A percentile compares a stretch with the other conserved stretches of the same genome.
These are phyloP conservation scores for Raphanus sativus DNA, from an alignment of 345 rosid genomes.

Conservation along the genomic window DNA sequence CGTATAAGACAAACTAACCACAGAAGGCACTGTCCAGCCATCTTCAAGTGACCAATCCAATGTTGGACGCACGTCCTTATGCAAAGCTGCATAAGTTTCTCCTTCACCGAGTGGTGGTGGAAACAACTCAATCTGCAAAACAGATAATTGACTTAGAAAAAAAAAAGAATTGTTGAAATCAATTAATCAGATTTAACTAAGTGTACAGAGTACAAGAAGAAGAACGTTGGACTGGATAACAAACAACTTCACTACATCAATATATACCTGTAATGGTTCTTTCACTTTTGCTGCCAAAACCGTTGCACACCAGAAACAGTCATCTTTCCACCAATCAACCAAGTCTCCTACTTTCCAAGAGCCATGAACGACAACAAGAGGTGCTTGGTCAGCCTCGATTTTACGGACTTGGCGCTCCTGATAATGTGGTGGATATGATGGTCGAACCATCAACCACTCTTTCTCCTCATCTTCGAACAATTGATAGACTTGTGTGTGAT, in stretches of 20 bases:
- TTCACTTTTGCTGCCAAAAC: neutral
- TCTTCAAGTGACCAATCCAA: slow-evolving; percentile 28
- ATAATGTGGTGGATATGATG: slow-evolving; percentile 18
- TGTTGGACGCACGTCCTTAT: slow-evolving; percentile 24
- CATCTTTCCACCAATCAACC: slow-evolving; percentile 26
- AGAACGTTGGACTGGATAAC: neutral
- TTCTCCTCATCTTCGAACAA: neutral
- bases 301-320: slow-evolving; percentile 17
- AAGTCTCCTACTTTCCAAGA: slow-evolving; percentile 31
- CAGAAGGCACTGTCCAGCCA: slow-evolving; percentile 32
- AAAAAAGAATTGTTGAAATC: neutral
- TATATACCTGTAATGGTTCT: neutral
- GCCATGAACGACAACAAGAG: slow-evolving; percentile 9
- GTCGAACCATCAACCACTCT: slow-evolving; percentile 21
- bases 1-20: slow-evolving; percentile 9
- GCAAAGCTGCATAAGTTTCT: neutral
- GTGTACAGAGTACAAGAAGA: neutral
- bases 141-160: neutral
- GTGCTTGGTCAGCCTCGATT: neutral
- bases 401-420: neutral
- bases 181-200: neutral
- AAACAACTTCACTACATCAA: neutral
- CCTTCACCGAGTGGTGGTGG: slow-evolving; percentile 32
- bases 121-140: slow-evolving; percentile 26
- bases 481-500: slow-evolving; percentile 16